Evolutionary conservation across 1,139 yeast genomes (phyloP).

Genomic region (Arxiozyma slooffiae): DNA sequence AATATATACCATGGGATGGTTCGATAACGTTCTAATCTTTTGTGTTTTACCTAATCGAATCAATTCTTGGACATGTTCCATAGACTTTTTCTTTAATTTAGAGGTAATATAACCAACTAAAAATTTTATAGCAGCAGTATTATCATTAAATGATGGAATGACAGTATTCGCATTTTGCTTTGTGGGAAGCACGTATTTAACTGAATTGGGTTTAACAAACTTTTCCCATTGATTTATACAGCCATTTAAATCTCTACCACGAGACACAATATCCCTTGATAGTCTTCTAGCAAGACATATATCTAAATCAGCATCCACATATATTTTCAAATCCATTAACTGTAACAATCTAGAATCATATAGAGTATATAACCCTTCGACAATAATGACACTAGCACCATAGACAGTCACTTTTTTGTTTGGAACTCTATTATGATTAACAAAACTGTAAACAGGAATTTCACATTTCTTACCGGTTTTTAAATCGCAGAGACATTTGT

Average conservation of each 20-base stretch:
- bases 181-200: slow-evolving; percentile 64
- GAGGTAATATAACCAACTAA: slow-evolving; percentile 71
- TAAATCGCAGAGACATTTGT: slow-evolving; percentile 51
- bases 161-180: slow-evolving; percentile 75
- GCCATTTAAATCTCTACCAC: slow-evolving; percentile 78
- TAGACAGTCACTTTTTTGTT: slow-evolving; percentile 64
- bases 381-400: slow-evolving; percentile 86
- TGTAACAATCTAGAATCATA: slow-evolving; percentile 60
- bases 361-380: slow-evolving; percentile 86
- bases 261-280: slow-evolving; percentile 70
- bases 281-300: slow-evolving; percentile 82
- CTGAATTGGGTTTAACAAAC: slow-evolving; percentile 90
- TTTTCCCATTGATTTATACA: slow-evolving; percentile 81
- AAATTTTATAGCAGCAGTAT: slow-evolving; percentile 65
- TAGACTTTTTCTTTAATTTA: slow-evolving; percentile 57
- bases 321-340: slow-evolving; percentile 76
- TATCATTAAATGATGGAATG: slow-evolving; percentile 83
- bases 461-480: slow-evolving; percentile 54
- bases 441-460: slow-evolving; percentile 82
- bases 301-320: slow-evolving; percentile 90
- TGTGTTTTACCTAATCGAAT: slow-evolving; percentile 26
- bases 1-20: slow-evolving; percentile 22
- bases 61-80: slow-evolving; percentile 45
- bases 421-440: slow-evolving; percentile 57
- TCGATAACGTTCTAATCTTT: slow-evolving; percentile 13